A percentile compares a stretch with the other conserved stretches of the same genome.
Evolutionary conservation across 192 early-diverging fungal species (phyloP).

Genomic region (Umbelopsis isabellina): DNA sequence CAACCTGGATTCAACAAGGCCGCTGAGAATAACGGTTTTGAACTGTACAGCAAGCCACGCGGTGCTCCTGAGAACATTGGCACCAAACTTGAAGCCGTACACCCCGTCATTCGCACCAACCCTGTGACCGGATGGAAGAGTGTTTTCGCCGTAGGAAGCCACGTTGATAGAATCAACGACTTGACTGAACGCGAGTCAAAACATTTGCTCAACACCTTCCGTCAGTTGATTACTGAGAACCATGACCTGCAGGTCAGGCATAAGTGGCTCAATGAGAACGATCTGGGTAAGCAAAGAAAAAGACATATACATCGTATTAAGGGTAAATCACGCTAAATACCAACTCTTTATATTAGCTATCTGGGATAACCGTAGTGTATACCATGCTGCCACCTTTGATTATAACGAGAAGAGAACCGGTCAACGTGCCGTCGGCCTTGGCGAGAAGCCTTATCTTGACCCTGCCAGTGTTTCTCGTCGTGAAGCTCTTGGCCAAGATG

Average conservation of each 20-base stretch:
- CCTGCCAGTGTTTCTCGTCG: constrained; percentile 25
- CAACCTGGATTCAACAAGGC: constrained; percentile 29
- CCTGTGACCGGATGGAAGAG: constrained; percentile 59
- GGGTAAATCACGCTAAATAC: no score
- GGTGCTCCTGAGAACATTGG: constrained; percentile 42
- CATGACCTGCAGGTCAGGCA: constrained; percentile 51
- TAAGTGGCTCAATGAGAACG: constrained; percentile 44
- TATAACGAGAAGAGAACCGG: constrained; percentile 44
- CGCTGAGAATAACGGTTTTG: constrained; percentile 16
- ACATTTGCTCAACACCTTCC: constrained; percentile 41
- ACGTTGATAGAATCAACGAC: constrained; percentile 37
- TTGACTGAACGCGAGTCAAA: constrained; percentile 46
- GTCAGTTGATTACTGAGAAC: constrained; percentile 39
- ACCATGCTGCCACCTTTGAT: constrained; percentile 46
- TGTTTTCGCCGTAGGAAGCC: constrained; percentile 30
- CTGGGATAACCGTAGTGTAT: constrained; percentile 51
- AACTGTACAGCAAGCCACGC: neutral
- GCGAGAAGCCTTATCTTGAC: constrained; percentile 49
- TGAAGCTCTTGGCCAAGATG: constrained; percentile 8
- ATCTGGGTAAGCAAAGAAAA: neutral
- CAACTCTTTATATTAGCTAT: constrained; percentile 40
- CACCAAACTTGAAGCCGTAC: constrained; percentile 36
- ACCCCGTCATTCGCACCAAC: constrained; percentile 55
- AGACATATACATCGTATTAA: no score
- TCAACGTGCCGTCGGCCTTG: constrained; percentile 41